Conservation (phyloP, 768 basidiomycete genomes). For the Polyporus arcularius region DNA sequence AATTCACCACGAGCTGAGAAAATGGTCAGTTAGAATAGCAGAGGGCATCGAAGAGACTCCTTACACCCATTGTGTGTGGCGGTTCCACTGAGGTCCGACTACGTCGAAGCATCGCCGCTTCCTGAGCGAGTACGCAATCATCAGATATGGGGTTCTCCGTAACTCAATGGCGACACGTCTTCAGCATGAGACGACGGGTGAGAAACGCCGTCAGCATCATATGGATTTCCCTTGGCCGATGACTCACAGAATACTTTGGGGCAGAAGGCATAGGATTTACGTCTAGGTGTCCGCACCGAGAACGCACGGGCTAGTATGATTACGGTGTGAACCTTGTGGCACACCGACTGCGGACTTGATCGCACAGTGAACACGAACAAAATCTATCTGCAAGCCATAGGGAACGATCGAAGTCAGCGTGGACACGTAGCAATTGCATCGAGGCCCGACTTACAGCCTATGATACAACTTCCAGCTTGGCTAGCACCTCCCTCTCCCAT, state of each 20-base stretch:
- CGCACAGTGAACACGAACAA: background rate
- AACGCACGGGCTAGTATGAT: background rate
- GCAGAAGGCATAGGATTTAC: too few relatives aligned
- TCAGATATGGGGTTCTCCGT: too few relatives aligned
- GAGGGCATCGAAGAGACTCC: background rate
- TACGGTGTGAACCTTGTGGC: background rate
- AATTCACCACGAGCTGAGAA: background rate
- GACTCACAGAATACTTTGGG: background rate
- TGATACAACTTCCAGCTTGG: conserved; percentile 59
- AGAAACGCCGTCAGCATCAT: background rate
- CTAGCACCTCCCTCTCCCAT: conserved; percentile 85
- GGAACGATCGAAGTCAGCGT: background rate
- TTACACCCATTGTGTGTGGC: too few relatives aligned
- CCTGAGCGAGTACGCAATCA: too few relatives aligned
- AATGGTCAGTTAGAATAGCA: background rate
- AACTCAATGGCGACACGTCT: background rate
- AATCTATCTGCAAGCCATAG: background rate
- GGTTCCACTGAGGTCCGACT: too few relatives aligned
- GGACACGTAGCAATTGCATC: background rate
- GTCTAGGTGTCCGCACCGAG: background rate
- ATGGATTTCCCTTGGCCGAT: background rate
- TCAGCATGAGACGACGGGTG: background rate
- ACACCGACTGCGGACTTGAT: background rate
- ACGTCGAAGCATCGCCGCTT: too few relatives aligned
- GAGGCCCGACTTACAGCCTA: background rate